These are phyloP conservation scores for Paspalum vaginatum DNA, from an alignment of 176 grass and related monocot species.

Conservation along the genomic window DNA sequence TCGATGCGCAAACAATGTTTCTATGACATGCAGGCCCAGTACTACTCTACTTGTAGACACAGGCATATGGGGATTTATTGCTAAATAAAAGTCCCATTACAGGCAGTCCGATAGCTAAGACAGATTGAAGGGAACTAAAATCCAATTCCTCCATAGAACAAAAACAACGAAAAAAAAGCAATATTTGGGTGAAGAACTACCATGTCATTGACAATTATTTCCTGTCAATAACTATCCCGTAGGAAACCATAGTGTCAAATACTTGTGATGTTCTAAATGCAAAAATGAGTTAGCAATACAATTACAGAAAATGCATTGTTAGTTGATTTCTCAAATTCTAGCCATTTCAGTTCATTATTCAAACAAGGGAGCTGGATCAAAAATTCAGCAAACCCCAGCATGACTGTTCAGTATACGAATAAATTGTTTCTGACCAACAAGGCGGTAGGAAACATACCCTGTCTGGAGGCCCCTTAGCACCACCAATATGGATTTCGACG, in stretches of 20 bases:
- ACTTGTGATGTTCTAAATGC: neutral
- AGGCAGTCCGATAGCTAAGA: neutral
- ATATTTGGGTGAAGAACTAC: constrained; percentile 6
- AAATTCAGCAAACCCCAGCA: constrained; percentile 14
- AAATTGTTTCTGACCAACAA: constrained; percentile 14
- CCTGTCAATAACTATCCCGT: neutral
- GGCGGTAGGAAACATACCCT: constrained; percentile 56
- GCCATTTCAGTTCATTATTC: constrained; percentile 26
- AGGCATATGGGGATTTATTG: neutral
- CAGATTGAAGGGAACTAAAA: neutral
- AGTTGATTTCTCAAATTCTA: constrained; percentile 5
- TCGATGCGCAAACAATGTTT: neutral
- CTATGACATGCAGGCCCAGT: neutral
- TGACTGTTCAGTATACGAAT: constrained; percentile 4
- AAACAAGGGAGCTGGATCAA: constrained; percentile 23
- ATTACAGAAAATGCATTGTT: neutral
- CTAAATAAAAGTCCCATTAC: neutral
- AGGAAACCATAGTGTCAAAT: neutral
- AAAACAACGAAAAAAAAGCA: neutral
- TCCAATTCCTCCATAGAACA: neutral
- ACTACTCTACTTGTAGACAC: neutral
- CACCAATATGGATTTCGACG: constrained; percentile 88
- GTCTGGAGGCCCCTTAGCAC: constrained; percentile 85
- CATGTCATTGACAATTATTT: neutral
- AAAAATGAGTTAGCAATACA: constrained; percentile 18